Conservation (phyloP, 768 basidiomycete genomes). For the Mycena vulgaris region DNA sequence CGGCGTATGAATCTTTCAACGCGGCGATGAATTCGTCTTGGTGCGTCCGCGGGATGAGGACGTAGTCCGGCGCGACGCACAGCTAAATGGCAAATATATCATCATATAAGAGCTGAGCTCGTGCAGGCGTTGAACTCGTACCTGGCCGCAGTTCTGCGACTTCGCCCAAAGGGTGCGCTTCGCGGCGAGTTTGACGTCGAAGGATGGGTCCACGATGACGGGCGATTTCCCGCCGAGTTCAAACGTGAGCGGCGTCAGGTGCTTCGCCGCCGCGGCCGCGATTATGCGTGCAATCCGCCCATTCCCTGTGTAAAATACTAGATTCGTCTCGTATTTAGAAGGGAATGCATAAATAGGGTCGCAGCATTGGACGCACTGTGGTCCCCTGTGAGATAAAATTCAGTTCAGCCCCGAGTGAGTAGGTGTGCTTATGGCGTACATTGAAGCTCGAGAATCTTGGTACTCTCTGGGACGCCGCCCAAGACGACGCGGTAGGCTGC, state of each 20-base stretch:
- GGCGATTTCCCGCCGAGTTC: conserved; percentile 62
- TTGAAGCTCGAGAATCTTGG: too few relatives aligned
- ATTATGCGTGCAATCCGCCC: conserved; percentile 48
- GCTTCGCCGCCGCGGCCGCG: conserved; percentile 52
- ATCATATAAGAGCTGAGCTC: too few relatives aligned
- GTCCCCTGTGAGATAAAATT: too few relatives aligned
- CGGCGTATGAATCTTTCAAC: conserved; percentile 57
- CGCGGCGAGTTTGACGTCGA: conserved; percentile 68
- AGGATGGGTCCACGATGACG: conserved; percentile 59
- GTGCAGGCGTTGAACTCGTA: conserved; percentile 24
- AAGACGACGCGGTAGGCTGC: too few relatives aligned
- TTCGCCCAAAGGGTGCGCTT: conserved; percentile 81
- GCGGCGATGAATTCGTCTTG: conserved; percentile 65
- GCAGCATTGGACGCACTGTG: too few relatives aligned
- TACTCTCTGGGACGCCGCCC: too few relatives aligned
- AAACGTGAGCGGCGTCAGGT: too few relatives aligned
- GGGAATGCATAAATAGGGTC: not conserved
- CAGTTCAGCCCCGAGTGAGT: too few relatives aligned
- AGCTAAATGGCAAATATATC: conserved; percentile 58
- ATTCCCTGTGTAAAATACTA: too few relatives aligned
- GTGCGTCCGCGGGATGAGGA: conserved; percentile 55
- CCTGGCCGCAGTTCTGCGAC: conserved; percentile 76
- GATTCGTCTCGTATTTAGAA: conserved; percentile 26
- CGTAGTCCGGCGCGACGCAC: conserved; percentile 72
- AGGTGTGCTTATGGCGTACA: too few relatives aligned